Conservation (phyloP, 2,329 filamentous ascomycete species). For the Ampelomyces quisqualis region DNA sequence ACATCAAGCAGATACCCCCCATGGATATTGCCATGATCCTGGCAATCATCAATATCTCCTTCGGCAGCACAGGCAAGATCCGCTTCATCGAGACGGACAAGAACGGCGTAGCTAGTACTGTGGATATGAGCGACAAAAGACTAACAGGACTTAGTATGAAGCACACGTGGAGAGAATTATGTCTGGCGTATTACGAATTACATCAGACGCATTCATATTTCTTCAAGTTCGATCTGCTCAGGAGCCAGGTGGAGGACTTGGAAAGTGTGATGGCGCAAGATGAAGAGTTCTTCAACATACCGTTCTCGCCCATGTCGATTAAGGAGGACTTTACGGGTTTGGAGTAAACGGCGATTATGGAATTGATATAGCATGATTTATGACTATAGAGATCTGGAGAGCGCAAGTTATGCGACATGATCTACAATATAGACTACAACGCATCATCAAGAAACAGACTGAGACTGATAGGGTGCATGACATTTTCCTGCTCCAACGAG, state of each 20-base stretch:
- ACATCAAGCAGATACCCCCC: constrained; percentile 19
- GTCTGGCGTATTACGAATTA: constrained; percentile 13
- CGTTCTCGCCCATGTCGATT: neutral
- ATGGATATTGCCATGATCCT: constrained; percentile 27
- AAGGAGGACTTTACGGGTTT: neutral
- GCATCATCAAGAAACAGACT: no score
- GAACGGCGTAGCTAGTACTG: constrained; percentile 1
- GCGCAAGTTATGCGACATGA: no score
- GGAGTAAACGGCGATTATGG: neutral
- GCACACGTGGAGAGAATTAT: constrained; percentile 20
- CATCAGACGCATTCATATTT: constrained; percentile 15
- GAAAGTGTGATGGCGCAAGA: constrained; percentile 16
- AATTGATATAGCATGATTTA: neutral
- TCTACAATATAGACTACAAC: no score
- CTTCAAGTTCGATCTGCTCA: constrained; percentile 10
- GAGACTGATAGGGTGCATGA: no score
- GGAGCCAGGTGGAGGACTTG: constrained; percentile 9
- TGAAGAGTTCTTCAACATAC: constrained; percentile 16
- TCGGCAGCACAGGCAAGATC: constrained; percentile 21
- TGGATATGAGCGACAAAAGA: constrained; percentile 4
- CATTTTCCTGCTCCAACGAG: no score
- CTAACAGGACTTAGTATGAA: constrained; percentile 4
- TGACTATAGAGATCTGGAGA: neutral
- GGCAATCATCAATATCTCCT: constrained; percentile 17
- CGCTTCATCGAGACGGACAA: constrained; percentile 13